phyloP scores from a whole-genome alignment of 768 basidiomycete genomes.

The Filobasidium wieringae region DNA sequence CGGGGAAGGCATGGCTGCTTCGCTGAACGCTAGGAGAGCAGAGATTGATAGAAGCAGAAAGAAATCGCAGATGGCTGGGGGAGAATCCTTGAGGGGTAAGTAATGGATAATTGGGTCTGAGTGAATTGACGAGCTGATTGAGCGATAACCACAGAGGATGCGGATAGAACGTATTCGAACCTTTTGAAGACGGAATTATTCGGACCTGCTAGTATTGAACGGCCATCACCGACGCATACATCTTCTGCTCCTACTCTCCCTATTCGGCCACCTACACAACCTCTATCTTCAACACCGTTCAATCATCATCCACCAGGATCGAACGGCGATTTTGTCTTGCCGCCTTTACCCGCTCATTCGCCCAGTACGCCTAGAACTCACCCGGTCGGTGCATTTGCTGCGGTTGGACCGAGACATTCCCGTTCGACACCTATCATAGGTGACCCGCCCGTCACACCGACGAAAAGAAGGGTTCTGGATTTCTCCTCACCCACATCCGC shows the following conservation, averaged over 20 bases:
- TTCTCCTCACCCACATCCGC: constrained; percentile 35
- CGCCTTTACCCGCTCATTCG: constrained; percentile 29
- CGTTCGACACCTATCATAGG: constrained; percentile 26
- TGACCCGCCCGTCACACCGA: constrained; percentile 33
- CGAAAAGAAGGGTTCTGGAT: constrained; percentile 33
- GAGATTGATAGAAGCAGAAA: constrained; percentile 53
- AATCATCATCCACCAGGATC: constrained; percentile 19
- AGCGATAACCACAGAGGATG: constrained; percentile 37
- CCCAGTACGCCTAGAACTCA: constrained; percentile 27
- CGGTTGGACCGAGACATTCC: constrained; percentile 24
- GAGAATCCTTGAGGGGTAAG: constrained; percentile 16
- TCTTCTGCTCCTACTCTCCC: constrained; percentile 51
- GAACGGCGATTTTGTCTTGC: constrained; percentile 18
- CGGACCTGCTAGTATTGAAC: constrained; percentile 21
- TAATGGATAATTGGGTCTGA: neutral
- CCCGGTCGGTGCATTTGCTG: constrained; percentile 26
- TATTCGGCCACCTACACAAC: constrained; percentile 24
- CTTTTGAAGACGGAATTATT: constrained; percentile 44
- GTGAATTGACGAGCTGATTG: neutral
- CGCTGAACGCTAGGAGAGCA: constrained; percentile 38
- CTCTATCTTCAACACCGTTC: constrained; percentile 32
- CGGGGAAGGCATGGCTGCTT: neutral
- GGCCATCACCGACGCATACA: constrained; percentile 55
- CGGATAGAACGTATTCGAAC: constrained; percentile 42
- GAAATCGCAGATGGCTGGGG: constrained; percentile 58